Base-by-base conservation (phyloP, 495 filamentous ascomycete species). In the Penicillium daleae region DNA sequence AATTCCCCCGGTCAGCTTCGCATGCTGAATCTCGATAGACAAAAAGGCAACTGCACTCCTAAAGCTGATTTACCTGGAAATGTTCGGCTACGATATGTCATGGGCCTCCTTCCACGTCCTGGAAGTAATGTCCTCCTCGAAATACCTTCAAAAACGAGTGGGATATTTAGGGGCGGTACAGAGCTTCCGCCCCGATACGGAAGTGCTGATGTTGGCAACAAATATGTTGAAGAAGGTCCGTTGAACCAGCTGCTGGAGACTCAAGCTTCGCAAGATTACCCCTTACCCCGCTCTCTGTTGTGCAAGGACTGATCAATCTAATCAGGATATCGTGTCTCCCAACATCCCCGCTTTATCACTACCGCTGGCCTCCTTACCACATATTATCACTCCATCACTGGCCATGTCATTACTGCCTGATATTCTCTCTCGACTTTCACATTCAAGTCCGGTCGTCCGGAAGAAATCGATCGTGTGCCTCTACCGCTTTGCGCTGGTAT, bases 1-100 rank as follows among this genome's bases (percentile, higher is more conserved):
- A 26, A 33, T 29, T 29, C 39, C 8, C 8, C 31, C 3, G 52
- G 19, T 33, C 31, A 46, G 26, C 51, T 48, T 40, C 21, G 49
- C 35, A 61, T 71, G 56, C 72, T 79, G 52, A 79, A 24, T 57
- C 39, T 19, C 12, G 58, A 13, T 50, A 93, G 94, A 99, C 76
- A 85, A 96, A 74, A 99, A 99, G 81, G 92, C 95, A 12, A 97
- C 93, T 10, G 96, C 95, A 40, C 82, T 98, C 33, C 78, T 99
- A 67, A 99, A 99, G 78, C 82, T 99, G 59, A 88, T 96, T 39
- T 99, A 99, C 72, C 85, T 99, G 62, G 95, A 99, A 74, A 99
- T 99, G 95, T 92, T 97, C 71, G 95, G 95, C 12, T 91, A 99
- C 70, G 95, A 99, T 77, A 99, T 99, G 95, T 97, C 95, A 0